Base-by-base conservation (phyloP, 169 alveolate genomes). In the Theileria parva region DNA sequence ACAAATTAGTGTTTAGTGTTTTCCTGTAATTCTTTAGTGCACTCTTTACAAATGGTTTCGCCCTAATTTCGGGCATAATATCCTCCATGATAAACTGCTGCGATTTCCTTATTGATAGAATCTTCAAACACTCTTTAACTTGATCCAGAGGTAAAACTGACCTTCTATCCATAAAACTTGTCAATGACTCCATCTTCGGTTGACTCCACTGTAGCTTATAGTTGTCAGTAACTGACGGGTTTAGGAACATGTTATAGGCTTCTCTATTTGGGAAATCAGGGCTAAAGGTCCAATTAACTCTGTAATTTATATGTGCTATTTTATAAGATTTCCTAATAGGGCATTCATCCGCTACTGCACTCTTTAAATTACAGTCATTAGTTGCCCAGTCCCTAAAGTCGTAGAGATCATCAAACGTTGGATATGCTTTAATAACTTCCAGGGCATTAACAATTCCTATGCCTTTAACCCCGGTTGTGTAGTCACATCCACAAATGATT, bases 371-470 rank as follows among this genome's bases (percentile, higher is more conserved):
- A 65, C 81, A 77, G 3, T 86, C 93, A 64, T 85, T 92, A 8
- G 94, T 86, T 28, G 96, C 94, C 92, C 97, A 92, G 27, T 93
- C 79, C 66, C 91, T 87, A 55, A 94, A 81, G 53, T 77, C 85
- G 48, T 89, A 68, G 77, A 94, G 86, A 34, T 92, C 97, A 0
- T 92, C 96, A 65, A 93, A 80, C 21, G 86, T 87, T 7, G 97
- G 97, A 70, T 91, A 96, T 0, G 97, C 97, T 72, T 95, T 90
- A 23, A 96, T 81, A 21, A 94, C 89, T 81, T 97, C 99, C 65
- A 96, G 79, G 2, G 99, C 98, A 81, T 97, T 97, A n/a, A 97
- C 99, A 8, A 96, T 91, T 28, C 98, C 99, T 7, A 97, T 89
- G 3, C 99, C 99, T 60, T 81, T 87, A n/a, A 97, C 99, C 7